Base-by-base conservation (phyloP, 768 basidiomycete genomes). In the Chlorophyllum brunneum region DNA sequence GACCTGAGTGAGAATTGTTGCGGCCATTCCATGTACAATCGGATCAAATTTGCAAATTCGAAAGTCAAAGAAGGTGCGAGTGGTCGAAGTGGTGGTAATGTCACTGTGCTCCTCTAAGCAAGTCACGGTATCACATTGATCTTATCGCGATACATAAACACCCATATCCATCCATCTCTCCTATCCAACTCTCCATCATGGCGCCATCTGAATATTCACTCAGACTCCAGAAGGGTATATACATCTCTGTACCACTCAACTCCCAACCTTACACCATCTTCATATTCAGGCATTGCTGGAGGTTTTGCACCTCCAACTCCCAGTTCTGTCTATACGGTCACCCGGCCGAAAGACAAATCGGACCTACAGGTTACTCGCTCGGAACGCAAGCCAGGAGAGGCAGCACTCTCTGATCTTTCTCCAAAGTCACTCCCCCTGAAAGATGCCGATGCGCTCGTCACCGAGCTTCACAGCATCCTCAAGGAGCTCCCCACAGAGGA, bases 261-360 rank as follows among this genome's bases (percentile, higher is more conserved):
- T 15, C 34, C 13, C 13, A 8, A 24, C 4, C 26, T 16, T 10
- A 10, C 38, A 43, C 15, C 29, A 29, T 4, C 18, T 43, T 54
- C n/a, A n/a, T n/a, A n/a, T n/a, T n/a, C n/a, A 91, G 89, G 89
- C 54, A 91, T 90, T 63, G 65, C 70, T 10, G 88, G 88, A 26
- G 89, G 89, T 36, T 87, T 92, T 61, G 81, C 80, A 10, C 84
- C 86, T 0, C 82, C 89, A 3, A 82, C 72, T 5, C 82, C 85
- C 2, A 67, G 67, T 23, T 80, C 78, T 11, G 67, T 85, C 59
- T 71, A 80, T 62, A 73, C 72, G 22, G 59, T 91, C 57, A 76
- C 79, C 18, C 70, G 74, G 40, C 40, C 71, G 1, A 48, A 63
- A 2, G 60, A 58, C 5, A 65, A 70, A 40, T 34, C 70, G 11